Conservation (phyloP, 306 rosid genomes). For the Gillenia trifoliata region DNA sequence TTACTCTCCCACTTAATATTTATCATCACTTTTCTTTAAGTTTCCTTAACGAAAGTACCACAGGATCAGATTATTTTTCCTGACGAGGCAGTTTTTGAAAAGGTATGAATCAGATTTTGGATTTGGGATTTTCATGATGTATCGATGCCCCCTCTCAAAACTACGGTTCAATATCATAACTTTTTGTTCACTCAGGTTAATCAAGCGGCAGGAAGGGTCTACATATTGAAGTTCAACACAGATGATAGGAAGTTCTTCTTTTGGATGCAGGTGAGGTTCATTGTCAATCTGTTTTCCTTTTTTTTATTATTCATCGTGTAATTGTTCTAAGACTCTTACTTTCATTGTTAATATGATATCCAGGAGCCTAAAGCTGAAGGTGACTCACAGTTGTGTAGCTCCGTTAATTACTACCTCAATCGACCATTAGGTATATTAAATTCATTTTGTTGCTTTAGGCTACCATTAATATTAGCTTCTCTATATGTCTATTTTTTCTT, state of each 20-base stretch:
- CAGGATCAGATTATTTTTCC: conserved; percentile 96
- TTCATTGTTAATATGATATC: conserved; percentile 13
- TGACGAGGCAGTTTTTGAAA: conserved; percentile 84
- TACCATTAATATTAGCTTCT: not conserved
- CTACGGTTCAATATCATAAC: not conserved
- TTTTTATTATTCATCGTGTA: conserved; percentile 4
- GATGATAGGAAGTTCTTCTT: conserved; percentile 85
- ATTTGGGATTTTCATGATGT: conserved; percentile 8
- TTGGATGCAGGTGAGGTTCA: conserved; percentile 83
- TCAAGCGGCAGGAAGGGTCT: conserved; percentile 90
- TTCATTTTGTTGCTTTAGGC: conserved; percentile 11
- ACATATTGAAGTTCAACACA: conserved; percentile 68
- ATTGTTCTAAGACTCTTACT: conserved; percentile 6
- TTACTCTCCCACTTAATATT: not conserved
- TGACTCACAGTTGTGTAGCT: conserved; percentile 61
- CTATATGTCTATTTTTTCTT: too few relatives aligned
- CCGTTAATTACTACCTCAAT: conserved; percentile 69
- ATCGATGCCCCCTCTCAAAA: not conserved
- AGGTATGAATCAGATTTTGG: conserved; percentile 43
- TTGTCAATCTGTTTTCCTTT: not conserved
- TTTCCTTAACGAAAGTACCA: conserved; percentile 52
- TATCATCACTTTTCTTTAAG: not conserved
- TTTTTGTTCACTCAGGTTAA: conserved; percentile 53
- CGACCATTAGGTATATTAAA: conserved; percentile 58
- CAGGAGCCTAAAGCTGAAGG: conserved; percentile 80